Base-by-base conservation (phyloP, 2,329 filamentous ascomycete species). In the Diaporthe caulivora region DNA sequence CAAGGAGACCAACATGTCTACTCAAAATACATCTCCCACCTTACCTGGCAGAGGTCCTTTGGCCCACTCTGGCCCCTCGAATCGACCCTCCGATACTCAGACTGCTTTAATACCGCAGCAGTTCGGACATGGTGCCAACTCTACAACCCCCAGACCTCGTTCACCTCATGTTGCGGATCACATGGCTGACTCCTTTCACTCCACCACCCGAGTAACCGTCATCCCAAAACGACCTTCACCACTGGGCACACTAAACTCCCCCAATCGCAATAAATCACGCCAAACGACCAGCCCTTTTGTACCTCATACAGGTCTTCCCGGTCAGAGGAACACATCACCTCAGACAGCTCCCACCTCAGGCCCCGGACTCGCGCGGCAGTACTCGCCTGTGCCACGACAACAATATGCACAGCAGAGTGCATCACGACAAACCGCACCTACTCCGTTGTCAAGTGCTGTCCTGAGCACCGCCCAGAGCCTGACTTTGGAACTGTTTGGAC, bases 401-500 rank as follows among this genome's bases (percentile, higher is more conserved):
- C 49, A 70, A 21, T 10, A 17, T 24, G 11, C 42, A 17, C 55
- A 18, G 1, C 24, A 51, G 34, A 18, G n/a, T 21, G 24, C 31
- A 26, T 55, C 29, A 3, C 15, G 42, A n/a, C 57, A 9, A 34
- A n/a, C 13, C n/a, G 18, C 42, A 31, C 4, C 26, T 3, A 21
- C 51, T 18, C 34, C 40, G 21, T 24, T 73, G 31, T 21, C 51
- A 21, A 40, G 34, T 34, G 47, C 54, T 2, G 10, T 7, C 21
- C 31, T 65, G 67, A 51, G 34, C 37, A 34, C 67, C 26, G 70
- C 55, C 31, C 78, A 80, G 0, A 79, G 81, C 18, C 70, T 85
- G 8, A 79, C 71, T 5, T 71, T 86, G 21, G 74, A 76, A 3
- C 51, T 87, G 1, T 77, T 78, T 8, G 74, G 76, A 6, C 74